Evolutionary conservation across 768 basidiomycete genomes (phyloP), one percentile per base, ranked within the genome.

Genomic region (Lentinula detonsa): DNA sequence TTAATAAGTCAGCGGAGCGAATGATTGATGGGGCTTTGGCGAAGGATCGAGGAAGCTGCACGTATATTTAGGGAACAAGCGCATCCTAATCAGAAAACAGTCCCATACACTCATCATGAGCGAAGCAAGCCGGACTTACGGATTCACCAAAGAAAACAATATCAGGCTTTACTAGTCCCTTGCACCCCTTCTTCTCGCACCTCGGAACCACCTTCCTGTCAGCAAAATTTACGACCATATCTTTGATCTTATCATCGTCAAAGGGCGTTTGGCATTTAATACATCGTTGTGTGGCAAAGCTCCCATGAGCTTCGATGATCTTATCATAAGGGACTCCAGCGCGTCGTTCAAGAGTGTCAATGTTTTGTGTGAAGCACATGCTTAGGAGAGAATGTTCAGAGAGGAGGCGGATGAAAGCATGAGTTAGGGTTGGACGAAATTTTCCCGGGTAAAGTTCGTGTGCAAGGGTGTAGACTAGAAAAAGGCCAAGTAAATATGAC

Each of bases 271-370:
- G 64, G 71, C 97, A 99, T 6, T 84, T 76, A 15, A 98, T 85
- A 65, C 97, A 99, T 56, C 84, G 79, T 59, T 96, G 91, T 1
- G 79, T 75, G 23, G 96, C 96, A 65, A 98, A 99, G 65, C 91
- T 95, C 2, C 96, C 97, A 68, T 99, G 97, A 0, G 97, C 97
- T 74, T 98, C 96, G 52, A 98, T 80, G 62, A 98, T 86, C 70
- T 85, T 85, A 35, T 82, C 73, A 1, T 72, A 78, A 0, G 90
- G 85, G 0, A 97, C 81, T 5, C 92, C 92, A 0, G 93, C 92
- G 5, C 85, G 80, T 2, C 91, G 82, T 69, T 98, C 96, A 13
- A 98, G 83, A 0, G 93, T 95, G 70, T 98, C 95, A 59, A 94
- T 94, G 68, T 95, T 95, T 72, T 94, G 94, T 5, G 93, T 93